Base-by-base conservation (phyloP, 176 grass and related monocot genomes). In the Bothriochloa decipiens region DNA sequence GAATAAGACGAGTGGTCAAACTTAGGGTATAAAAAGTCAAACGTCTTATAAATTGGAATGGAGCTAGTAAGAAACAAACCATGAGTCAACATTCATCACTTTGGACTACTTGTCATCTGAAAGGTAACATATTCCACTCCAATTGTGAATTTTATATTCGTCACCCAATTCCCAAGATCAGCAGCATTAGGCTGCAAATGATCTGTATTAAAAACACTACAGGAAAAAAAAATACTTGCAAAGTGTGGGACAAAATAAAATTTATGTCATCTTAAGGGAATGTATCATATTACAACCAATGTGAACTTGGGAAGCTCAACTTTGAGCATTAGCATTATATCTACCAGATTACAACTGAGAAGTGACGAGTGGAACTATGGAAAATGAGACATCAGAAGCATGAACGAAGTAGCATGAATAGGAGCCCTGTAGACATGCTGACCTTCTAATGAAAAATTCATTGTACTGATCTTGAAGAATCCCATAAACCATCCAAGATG, bases 371-470 rank as follows among this genome's bases (percentile, higher is more conserved):
- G 10, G 26, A 82, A 60, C 72, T 40, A 77, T 65, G 22, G 22
- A 40, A 40, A 61, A 73, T 83, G 40, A 58, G 25, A 71, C 4
- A 77, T 65, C 25, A 29, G 20, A 72, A 74, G n/a, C 61, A 80
- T 52, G 55, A 69, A 81, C 1, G 55, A 40, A 14, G 43, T 47
- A 78, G 40, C 20, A 41, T 46, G 42, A 33, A 83, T 40, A 50
- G 37, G 22, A 88, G 43, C 22, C 71, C 66, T 71, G 22, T 75
- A 80, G 74, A 53, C 32, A 83, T 76, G 83, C 67, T 80, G 72
- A 94, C 96, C 93, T 95, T 88, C 91, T 92, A 87, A 99, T 94
- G 77, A 95, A 98, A 92, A 94, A 99, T 88, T 99, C 96, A 13
- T 46, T 80, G 75, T 96, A 83, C 73, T 89, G 93, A 95, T 99